Conservation (phyloP, 1,284 basidiomycete genomes). For the Gymnopus androsaceus region DNA sequence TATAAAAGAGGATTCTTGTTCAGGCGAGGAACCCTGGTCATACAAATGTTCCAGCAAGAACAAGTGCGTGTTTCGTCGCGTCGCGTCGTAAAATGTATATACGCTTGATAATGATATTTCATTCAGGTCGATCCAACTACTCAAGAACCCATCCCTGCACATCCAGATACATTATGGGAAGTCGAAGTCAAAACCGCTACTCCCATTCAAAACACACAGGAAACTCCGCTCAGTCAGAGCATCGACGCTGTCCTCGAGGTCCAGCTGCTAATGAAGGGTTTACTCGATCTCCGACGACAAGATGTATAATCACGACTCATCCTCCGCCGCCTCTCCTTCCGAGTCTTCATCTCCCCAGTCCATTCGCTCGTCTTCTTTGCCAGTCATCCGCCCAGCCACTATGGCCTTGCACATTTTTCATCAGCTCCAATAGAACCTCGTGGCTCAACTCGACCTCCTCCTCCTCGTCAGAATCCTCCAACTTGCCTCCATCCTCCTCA, state of each 20-base stretch:
- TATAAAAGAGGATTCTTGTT: constrained; percentile 80
- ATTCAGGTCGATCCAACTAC: constrained; percentile 68
- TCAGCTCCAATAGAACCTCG: constrained; percentile 49
- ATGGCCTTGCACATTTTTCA: constrained; percentile 39
- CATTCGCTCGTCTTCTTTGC: constrained; percentile 38
- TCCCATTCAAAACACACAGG: constrained; percentile 72
- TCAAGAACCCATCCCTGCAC: constrained; percentile 69
- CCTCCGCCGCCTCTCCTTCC: constrained; percentile 37
- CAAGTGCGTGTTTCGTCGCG: constrained; percentile 44
- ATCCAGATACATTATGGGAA: constrained; percentile 76
- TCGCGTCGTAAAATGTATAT: neutral
- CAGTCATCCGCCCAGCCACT: constrained; percentile 32
- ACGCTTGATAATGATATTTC: constrained; percentile 9
- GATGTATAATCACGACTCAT: constrained; percentile 42
- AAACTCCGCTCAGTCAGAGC: constrained; percentile 59
- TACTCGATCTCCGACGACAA: constrained; percentile 70
- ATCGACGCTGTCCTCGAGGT: constrained; percentile 76
- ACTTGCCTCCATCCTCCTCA: constrained; percentile 34
- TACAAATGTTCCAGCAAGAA: constrained; percentile 83
- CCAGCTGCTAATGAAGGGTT: constrained; percentile 76
- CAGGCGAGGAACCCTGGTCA: constrained; percentile 63
- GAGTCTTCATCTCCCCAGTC: constrained; percentile 68
- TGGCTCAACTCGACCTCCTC: constrained; percentile 45
- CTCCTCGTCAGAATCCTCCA: constrained; percentile 34
- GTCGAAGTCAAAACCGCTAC: constrained; percentile 80